phyloP scores from a whole-genome alignment of 164 flowering plant genomes.

The Hamamelis virginiana region DNA sequence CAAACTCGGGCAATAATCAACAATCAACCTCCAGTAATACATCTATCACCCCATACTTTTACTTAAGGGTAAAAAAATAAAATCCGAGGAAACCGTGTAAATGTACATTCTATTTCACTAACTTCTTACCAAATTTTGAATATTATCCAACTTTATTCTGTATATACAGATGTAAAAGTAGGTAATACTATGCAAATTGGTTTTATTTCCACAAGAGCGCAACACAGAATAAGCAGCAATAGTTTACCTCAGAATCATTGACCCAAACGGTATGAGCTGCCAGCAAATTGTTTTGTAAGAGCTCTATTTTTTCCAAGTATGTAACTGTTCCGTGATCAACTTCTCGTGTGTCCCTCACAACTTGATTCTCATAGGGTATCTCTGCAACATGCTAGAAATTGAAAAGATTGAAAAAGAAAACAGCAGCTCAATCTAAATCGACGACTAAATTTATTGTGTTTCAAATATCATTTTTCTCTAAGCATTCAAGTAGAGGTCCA shows the following conservation, averaged over 20 bases:
- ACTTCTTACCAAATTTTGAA: too few relatives aligned
- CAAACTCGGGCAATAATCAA: too few relatives aligned
- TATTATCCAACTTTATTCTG: neutral
- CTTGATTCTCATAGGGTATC: slow-evolving; percentile 76
- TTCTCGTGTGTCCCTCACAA: slow-evolving; percentile 48
- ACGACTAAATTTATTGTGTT: neutral
- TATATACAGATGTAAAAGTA: neutral
- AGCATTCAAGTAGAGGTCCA: neutral
- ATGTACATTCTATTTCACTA: neutral
- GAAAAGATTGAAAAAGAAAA: slow-evolving; percentile 4
- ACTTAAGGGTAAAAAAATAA: too few relatives aligned
- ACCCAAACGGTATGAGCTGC: slow-evolving; percentile 91
- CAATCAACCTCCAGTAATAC: too few relatives aligned
- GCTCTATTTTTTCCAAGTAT: slow-evolving; percentile 66
- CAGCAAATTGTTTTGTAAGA: slow-evolving; percentile 63
- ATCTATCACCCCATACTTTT: too few relatives aligned
- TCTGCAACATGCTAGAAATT: slow-evolving; percentile 80
- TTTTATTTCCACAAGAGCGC: neutral
- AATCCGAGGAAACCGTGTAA: too few relatives aligned
- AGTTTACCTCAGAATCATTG: slow-evolving; percentile 59
- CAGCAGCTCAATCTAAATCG: neutral
- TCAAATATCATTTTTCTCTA: neutral
- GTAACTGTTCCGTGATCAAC: slow-evolving; percentile 87
- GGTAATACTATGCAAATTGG: neutral
- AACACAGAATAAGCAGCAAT: neutral